Conservation (phyloP, 805 yeast species). For the Lachancea lanzarotensis region DNA sequence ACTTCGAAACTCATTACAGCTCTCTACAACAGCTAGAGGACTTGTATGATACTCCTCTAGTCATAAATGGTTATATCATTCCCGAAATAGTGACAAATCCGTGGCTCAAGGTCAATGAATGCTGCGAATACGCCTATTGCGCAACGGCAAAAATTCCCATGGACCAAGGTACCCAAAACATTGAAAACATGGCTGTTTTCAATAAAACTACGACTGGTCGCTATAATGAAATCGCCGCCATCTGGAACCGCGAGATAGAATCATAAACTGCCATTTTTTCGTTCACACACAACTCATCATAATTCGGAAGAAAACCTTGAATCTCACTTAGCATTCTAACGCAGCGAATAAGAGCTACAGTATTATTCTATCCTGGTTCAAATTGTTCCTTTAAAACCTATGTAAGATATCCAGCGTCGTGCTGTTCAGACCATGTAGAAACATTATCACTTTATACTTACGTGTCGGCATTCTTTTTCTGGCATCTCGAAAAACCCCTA, state of each 20-base stretch:
- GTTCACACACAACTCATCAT: not conserved
- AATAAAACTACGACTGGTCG: conserved; percentile 26
- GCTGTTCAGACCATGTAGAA: too few relatives aligned
- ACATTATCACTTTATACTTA: too few relatives aligned
- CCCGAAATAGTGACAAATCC: conserved; percentile 11
- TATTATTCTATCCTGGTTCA: not conserved
- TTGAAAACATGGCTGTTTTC: conserved; percentile 13
- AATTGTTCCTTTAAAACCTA: not conserved
- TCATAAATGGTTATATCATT: conserved; percentile 18
- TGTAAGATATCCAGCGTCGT: too few relatives aligned
- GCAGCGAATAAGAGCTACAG: not conserved
- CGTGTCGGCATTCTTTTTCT: too few relatives aligned
- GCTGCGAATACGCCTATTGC: conserved; percentile 27
- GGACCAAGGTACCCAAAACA: not conserved
- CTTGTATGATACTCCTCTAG: conserved; percentile 21
- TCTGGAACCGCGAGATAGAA: conserved; percentile 1
- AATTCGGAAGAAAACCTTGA: not conserved
- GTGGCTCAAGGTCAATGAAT: conserved; percentile 29
- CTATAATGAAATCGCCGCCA: conserved; percentile 4
- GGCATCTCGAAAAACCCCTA: conserved; percentile 5
- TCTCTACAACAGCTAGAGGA: conserved; percentile 10
- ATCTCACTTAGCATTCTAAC: too few relatives aligned
- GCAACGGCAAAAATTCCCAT: conserved; percentile 13
- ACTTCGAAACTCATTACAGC: conserved; percentile 22
- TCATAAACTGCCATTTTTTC: not conserved